Percentiles rank a stretch among this genome's conserved stretches.
Evolutionary conservation across 345 rosid genomes (phyloP).

Genomic region (Eucalyptus cloeziana): DNA sequence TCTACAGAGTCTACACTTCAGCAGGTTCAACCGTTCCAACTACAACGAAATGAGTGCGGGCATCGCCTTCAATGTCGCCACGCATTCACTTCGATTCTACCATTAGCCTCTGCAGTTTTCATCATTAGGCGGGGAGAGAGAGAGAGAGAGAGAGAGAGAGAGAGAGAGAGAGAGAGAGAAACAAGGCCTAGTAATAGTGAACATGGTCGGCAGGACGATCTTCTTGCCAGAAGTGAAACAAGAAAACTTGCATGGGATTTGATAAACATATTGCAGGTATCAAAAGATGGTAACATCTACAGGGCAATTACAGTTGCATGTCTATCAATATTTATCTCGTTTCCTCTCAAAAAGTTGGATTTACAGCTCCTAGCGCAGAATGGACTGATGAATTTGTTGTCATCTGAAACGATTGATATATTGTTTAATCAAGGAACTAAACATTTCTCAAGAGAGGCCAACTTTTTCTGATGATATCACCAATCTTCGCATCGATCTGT

Average conservation of each 20-base stretch:
- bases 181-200: not conserved
- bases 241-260: not conserved
- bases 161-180: not conserved
- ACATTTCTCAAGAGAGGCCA: conserved; percentile 71
- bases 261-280: not conserved
- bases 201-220: not conserved
- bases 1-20: rapidly evolving
- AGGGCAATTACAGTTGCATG: not conserved
- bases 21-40: rapidly evolving
- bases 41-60: rapidly evolving
- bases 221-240: not conserved
- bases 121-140: rapidly evolving
- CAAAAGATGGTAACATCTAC: not conserved
- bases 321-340: not conserved
- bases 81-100: not conserved
- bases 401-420: not conserved
- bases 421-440: not conserved
- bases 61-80: rapidly evolving
- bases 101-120: rapidly evolving
- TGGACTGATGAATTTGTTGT: not conserved
- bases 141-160: no score
- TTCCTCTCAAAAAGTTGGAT: not conserved
- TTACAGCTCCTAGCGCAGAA: not conserved
- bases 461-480: conserved; percentile 61
- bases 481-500: conserved; percentile 51